Conservation (phyloP, 352 stramenopile species). For the Stephanocyclus meneghinianus region DNA sequence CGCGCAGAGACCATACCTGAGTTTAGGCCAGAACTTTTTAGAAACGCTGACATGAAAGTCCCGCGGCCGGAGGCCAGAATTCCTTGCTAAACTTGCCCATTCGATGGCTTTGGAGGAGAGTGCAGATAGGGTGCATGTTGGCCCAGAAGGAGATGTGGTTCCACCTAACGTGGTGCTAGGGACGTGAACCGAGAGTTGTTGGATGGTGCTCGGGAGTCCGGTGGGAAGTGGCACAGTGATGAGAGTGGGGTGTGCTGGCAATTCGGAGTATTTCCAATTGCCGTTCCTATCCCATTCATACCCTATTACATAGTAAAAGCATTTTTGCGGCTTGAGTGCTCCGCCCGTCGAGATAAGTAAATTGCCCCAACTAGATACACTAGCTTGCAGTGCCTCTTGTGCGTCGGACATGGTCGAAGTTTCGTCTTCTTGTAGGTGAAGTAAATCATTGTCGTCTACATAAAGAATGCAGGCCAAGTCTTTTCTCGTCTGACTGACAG, state of each 20-base stretch:
- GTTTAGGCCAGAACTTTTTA: slow-evolving; percentile 27
- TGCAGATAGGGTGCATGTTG: slow-evolving; percentile 2
- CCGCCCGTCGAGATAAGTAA: slow-evolving; percentile 18
- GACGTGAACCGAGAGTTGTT: background rate
- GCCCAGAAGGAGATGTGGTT: background rate
- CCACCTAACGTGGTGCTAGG: slow-evolving; percentile 12
- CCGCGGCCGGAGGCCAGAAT: background rate
- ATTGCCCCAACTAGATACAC: slow-evolving; percentile 8
- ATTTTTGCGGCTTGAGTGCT: slow-evolving; percentile 15
- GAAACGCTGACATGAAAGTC: slow-evolving; percentile 14
- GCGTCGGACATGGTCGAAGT: background rate
- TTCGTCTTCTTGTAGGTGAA: slow-evolving; percentile 4
- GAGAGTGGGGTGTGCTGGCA: background rate
- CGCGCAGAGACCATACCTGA: slow-evolving; percentile 19
- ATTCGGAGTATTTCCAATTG: background rate
- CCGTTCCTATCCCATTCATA: slow-evolving; percentile 11
- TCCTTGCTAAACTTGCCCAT: background rate
- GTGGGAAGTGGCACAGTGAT: slow-evolving; percentile 1
- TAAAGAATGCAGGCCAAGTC: slow-evolving; percentile 16
- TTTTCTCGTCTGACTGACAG: slow-evolving; percentile 9
- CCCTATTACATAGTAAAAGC: slow-evolving; percentile 24
- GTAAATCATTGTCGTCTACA: slow-evolving; percentile 23
- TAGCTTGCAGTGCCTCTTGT: background rate
- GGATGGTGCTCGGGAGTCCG: background rate
- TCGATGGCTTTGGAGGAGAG: background rate